These are phyloP conservation scores for Coemansia guatemalensis DNA, from an alignment of 192 early-diverging fungal species.

Conservation along the genomic window DNA sequence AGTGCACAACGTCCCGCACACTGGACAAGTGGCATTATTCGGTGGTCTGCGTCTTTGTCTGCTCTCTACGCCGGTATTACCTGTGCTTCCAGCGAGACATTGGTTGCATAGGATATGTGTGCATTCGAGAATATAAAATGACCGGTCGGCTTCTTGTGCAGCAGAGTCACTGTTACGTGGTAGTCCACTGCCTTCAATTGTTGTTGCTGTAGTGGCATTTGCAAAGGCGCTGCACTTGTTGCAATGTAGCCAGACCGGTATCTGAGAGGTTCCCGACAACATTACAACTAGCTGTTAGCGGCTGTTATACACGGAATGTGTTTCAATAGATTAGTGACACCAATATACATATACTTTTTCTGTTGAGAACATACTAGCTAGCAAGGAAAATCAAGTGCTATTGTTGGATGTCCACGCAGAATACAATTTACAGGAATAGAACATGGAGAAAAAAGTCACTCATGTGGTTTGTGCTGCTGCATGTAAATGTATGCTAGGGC, in stretches of 20 bases:
- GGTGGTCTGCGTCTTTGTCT: not conserved
- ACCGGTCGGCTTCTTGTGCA: not conserved
- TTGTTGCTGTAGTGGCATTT: not conserved
- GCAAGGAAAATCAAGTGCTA: not conserved
- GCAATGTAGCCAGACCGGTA: constrained; percentile 44
- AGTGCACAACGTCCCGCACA: constrained; percentile 34
- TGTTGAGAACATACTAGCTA: not conserved
- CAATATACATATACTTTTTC: constrained; percentile 1
- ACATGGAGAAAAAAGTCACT: too few species aligned
- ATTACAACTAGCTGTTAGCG: not conserved
- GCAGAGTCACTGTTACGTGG: not conserved
- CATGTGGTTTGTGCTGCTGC: too few species aligned
- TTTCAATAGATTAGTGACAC: not conserved
- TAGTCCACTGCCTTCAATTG: too few species aligned
- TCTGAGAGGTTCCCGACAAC: not conserved
- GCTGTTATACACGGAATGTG: not conserved
- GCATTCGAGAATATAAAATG: constrained; percentile 34
- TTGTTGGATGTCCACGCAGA: not conserved
- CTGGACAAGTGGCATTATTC: constrained; percentile 13
- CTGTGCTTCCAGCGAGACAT: constrained; percentile 8
- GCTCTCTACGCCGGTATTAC: not conserved
- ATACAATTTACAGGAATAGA: too few species aligned
- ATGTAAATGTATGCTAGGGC: too few species aligned
- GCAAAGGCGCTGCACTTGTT: constrained; percentile 38
- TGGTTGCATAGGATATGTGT: constrained; percentile 35